These are phyloP conservation scores for Backusella morwellensis DNA, from an alignment of 192 early-diverging fungal species.

Conservation along the genomic window DNA sequence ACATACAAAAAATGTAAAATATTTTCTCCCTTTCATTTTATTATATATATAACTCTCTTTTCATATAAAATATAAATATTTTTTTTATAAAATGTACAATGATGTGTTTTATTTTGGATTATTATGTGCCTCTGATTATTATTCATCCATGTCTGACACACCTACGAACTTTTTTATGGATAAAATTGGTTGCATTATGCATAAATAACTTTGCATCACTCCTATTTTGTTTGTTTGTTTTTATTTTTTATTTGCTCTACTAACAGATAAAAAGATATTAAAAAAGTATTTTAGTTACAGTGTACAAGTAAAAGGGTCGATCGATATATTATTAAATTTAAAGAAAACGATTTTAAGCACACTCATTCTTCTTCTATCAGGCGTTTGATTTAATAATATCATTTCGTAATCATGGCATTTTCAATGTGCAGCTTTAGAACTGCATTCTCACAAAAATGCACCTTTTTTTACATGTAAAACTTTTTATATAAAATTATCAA, in stretches of 20 bases:
- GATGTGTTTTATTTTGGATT: constrained; percentile 4
- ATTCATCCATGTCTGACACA: background rate
- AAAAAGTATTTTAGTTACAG: background rate
- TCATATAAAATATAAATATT: background rate
- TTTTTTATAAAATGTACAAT: constrained; percentile 3
- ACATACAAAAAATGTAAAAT: background rate
- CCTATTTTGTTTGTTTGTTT: background rate
- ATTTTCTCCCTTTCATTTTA: background rate
- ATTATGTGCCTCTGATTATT: background rate
- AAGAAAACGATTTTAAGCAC: background rate
- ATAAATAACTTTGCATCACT: constrained; percentile 8
- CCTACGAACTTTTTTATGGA: background rate
- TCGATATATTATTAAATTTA: background rate
- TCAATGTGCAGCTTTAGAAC: background rate
- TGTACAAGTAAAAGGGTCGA: background rate
- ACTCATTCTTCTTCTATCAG: background rate
- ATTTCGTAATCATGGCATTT: constrained; percentile 4
- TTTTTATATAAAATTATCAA: background rate
- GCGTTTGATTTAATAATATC: background rate
- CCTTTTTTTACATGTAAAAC: background rate
- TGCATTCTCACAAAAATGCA: constrained; percentile 2
- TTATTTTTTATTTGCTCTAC: background rate
- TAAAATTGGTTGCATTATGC: background rate
- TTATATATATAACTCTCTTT: background rate
- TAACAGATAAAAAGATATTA: background rate